A percentile compares a stretch with the other conserved stretches of the same genome.
Conservation (phyloP, 306 rosid genomes). For the Aeschynomene evenia region DNA sequence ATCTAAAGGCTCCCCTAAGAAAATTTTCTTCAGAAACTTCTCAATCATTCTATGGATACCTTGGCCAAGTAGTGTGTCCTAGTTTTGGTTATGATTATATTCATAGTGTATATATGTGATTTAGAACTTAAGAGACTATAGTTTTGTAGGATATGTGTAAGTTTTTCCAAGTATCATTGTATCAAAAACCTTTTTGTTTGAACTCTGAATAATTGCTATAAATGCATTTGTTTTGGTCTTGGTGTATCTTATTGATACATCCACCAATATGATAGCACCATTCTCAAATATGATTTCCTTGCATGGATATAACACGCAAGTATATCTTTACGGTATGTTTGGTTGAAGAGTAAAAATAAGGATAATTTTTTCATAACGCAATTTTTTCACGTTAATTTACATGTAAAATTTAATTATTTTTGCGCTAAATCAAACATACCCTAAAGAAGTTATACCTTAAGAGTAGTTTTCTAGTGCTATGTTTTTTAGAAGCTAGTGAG, state of each 20-base stretch:
- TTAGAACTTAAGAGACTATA: slow-evolving; percentile 22
- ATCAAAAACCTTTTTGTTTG: slow-evolving; percentile 1
- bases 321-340: no score
- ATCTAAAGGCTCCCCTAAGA: slow-evolving; percentile 26
- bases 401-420: no score
- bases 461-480: no score
- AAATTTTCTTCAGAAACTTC: slow-evolving; percentile 21
- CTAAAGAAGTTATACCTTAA: no score
- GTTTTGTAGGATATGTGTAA: slow-evolving; percentile 13
- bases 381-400: no score
- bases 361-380: no score
- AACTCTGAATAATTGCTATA: not conserved
- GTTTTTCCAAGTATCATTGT: not conserved
- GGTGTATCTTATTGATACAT: not conserved
- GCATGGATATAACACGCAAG: not conserved
- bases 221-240: slow-evolving; percentile 1
- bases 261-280: not conserved
- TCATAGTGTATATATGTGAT: slow-evolving; percentile 30
- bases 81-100: slow-evolving; percentile 7
- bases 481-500: no score
- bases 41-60: slow-evolving; percentile 23
- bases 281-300: not conserved
- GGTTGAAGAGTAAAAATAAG: no score
- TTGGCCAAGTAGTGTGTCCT: slow-evolving; percentile 19
- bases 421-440: no score